A percentile compares a stretch with the other conserved stretches of the same genome.
phyloP scores from a whole-genome alignment of 2,329 filamentous ascomycete species.

The Paraphoma sp. region DNA sequence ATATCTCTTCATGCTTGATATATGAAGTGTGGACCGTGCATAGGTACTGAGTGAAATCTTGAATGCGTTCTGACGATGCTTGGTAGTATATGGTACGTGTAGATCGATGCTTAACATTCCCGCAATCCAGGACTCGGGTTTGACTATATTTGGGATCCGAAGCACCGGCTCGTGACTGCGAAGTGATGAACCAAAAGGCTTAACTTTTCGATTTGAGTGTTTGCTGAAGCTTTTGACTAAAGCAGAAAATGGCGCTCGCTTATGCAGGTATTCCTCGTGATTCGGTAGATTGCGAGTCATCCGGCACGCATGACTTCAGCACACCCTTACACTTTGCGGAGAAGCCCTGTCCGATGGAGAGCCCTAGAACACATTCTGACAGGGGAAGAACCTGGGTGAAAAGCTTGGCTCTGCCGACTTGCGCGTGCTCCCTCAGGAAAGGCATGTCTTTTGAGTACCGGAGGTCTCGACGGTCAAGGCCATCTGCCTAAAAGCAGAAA shows the following conservation, averaged over 20 bases:
- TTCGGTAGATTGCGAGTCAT: constrained; percentile 7
- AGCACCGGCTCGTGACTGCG: too few relatives aligned
- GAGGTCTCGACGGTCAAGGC: constrained; percentile 1
- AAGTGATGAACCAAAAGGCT: too few relatives aligned
- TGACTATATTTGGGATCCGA: not conserved
- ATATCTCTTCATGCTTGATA: constrained; percentile 11
- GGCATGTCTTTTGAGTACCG: constrained; percentile 1
- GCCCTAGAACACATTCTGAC: constrained; percentile 1
- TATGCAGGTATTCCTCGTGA: constrained; percentile 3
- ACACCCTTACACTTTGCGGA: constrained; percentile 23
- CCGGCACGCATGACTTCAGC: constrained; percentile 3
- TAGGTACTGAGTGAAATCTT: constrained; percentile 6
- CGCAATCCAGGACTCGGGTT: constrained; percentile 5
- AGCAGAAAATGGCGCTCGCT: constrained; percentile 3
- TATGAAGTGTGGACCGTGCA: constrained; percentile 16
- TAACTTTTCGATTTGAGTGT: too few relatives aligned
- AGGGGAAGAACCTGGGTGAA: constrained; percentile 16
- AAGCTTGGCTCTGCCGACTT: constrained; percentile 8
- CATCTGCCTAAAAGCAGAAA: constrained; percentile 9
- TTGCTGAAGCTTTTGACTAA: not conserved
- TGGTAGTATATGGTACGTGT: constrained; percentile 5
- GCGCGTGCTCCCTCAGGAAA: constrained; percentile 6
- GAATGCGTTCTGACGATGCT: constrained; percentile 9
- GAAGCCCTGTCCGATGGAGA: constrained; percentile 10
- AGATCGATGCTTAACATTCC: constrained; percentile 5